Evolutionary conservation across 1,139 yeast genomes (phyloP), one percentile per base, ranked within the genome.

Genomic region (Lodderomyces oxycetoniae): DNA sequence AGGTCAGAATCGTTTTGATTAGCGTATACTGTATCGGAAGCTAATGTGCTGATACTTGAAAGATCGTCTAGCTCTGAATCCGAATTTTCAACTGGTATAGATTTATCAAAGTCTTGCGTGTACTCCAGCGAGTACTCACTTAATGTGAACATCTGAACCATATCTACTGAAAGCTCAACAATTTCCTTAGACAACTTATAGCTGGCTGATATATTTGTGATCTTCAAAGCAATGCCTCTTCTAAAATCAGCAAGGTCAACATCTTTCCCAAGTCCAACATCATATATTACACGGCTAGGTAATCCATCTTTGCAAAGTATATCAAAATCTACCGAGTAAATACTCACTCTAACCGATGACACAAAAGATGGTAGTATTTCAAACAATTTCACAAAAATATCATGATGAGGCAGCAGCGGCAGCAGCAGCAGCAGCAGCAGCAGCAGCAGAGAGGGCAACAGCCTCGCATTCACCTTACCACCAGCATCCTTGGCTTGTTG

Each of bases 251-350:
- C 62, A 34, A 69, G 48, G 41, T 69, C 66, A 14, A 63, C 44
- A 5, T 60, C 53, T 28, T 54, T 41, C 3, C 47, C 49, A 1
- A 55, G 33, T 2, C 41, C 40, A 2, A 50, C 49, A 32, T 63
- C 67, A 28, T 33, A 47, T 8, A 61, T 45, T 1, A 42, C 40
- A 33, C 60, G 62, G 33, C 56, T 52, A 0, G 74, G 74, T 13
- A 69, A 49, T 4, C 63, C 62, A 39, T 68, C 74, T 36, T 66
- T 66, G 40, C 73, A 67, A 12, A 64, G 53, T 10, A 68, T 51
- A 37, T 64, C 68, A 1, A 61, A 53, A 8, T 7, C 25, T 13
- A 66, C 33, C 14, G 53, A 46, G 3, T 56, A 39, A 9, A 64
- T 41, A 15, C 50, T 50, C 16, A 61, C 35, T 39, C 53, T 58